Evolutionary conservation across 805 yeast species (phyloP).

Genomic region (Barnettozyma salicaria): DNA sequence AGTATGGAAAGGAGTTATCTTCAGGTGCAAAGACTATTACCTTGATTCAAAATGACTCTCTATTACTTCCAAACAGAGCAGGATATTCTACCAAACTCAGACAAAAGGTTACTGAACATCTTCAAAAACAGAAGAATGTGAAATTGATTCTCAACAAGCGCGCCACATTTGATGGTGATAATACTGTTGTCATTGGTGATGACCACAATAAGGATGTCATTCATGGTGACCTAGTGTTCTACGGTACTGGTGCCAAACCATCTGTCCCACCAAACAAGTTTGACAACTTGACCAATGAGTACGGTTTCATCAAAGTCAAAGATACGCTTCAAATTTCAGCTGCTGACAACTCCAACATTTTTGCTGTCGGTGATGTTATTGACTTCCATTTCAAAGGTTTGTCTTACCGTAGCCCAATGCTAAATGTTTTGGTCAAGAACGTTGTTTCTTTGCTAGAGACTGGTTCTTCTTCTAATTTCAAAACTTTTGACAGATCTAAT

Average conservation of each 20-base stretch:
- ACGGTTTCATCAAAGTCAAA: constrained; percentile 11
- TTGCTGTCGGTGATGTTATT: constrained; percentile 32
- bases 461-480: background rate
- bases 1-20: constrained; percentile 16
- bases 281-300: background rate
- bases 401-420: constrained; percentile 7
- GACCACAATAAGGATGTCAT: constrained; percentile 13
- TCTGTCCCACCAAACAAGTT: constrained; percentile 11
- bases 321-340: constrained; percentile 12
- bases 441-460: constrained; percentile 7
- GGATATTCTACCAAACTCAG: constrained; percentile 11
- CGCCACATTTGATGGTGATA: constrained; percentile 8
- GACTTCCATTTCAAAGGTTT: constrained; percentile 24
- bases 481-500: background rate
- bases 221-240: constrained; percentile 8
- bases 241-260: constrained; percentile 11
- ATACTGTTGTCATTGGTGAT: constrained; percentile 1
- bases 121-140: constrained; percentile 6
- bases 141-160: constrained; percentile 8
- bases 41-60: constrained; percentile 13
- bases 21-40: constrained; percentile 15
- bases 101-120: constrained; percentile 11
- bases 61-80: constrained; percentile 13
- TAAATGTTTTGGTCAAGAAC: constrained; percentile 17
- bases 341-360: constrained; percentile 15